phyloP scores from a whole-genome alignment of 202 grass and related monocot genomes.

The Carex sylvatica region DNA sequence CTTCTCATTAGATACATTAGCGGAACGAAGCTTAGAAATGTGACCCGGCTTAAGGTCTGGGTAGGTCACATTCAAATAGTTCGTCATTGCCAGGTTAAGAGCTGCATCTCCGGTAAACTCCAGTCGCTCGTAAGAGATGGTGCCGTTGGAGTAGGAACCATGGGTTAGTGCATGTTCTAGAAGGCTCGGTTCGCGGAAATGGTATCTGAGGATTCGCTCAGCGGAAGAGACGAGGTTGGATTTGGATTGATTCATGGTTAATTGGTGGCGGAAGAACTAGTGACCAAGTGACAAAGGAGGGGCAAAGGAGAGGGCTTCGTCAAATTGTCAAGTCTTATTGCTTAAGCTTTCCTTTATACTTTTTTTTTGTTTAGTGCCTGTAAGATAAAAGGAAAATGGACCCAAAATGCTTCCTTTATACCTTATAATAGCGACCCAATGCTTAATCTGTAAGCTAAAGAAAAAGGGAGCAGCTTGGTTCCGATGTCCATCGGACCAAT shows the following conservation, averaged over 20 bases:
- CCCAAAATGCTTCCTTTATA: too few species aligned
- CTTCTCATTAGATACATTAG: constrained; percentile 82
- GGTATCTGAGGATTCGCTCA: constrained; percentile 50
- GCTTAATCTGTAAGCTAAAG: too few species aligned
- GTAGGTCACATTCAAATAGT: constrained; percentile 50
- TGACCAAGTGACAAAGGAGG: too few species aligned
- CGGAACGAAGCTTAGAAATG: constrained; percentile 54
- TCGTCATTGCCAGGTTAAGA: constrained; percentile 55
- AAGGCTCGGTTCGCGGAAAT: constrained; percentile 42
- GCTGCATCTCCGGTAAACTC: constrained; percentile 81
- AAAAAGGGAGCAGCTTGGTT: too few species aligned
- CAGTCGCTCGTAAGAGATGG: constrained; percentile 51
- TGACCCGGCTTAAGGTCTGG: constrained; percentile 41
- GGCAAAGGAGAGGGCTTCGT: too few species aligned
- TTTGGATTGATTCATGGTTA: background rate
- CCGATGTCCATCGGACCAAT: too few species aligned
- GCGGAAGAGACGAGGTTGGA: background rate
- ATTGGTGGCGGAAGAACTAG: background rate
- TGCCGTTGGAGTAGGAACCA: constrained; percentile 35
- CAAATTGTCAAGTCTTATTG: too few species aligned
- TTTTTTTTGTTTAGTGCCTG: too few species aligned
- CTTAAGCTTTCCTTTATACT: too few species aligned
- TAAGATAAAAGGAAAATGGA: too few species aligned
- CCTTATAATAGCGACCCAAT: too few species aligned
- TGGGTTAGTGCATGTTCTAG: constrained; percentile 80